Evolutionary conservation across 768 basidiomycete species (phyloP), one percentile per base, ranked within the genome.

Genomic region (Hypholoma fasciculare): DNA sequence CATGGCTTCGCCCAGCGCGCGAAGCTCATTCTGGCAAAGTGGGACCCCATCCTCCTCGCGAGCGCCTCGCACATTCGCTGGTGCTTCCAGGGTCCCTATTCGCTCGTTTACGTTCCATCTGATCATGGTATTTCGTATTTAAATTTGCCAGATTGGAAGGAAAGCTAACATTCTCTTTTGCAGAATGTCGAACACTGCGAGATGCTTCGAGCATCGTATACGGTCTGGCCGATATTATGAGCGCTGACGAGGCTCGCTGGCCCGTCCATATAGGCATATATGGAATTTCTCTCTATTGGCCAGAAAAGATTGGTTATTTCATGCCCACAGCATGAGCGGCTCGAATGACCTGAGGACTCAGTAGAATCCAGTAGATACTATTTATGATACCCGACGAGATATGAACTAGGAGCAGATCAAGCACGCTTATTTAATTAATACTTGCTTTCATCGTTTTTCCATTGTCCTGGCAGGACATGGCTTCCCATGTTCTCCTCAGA

Each of bases 251-350:
- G 20, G 44, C 54, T 4, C 44, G 54, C 17, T 54, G 54, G 54
- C 39, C 54, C 11, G 43, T 17, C 16, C 43, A 47, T 38, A 43
- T 54, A 2, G 54, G 44, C n/a, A 38, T 44, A 8, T 54, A 36
- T 54, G 54, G 54, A 2, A 54, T 54, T 17, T 43, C 54, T 19
- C 17, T 54, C 12, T 23, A 46, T 47, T 54, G 54, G 54, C 54
- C 54, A 4, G 43, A 42, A 9, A 54, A 37, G 44, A 34, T 16
- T n/a, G 34, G 43, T 23, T 36, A 17, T 23, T 54, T 54, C 47
- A 34, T 34, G 30, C 30, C 30, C 30, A 6, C 30, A 34, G 30
- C 9, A 34, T 34, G 30, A 34, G 9, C 6, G 30, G 30, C 30
- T 9, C 30, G 6, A 34, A 5, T 34, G 30, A 34, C 30, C n/a